Percentiles rank a stretch among this genome's conserved stretches.
These are phyloP conservation scores for Ascochyta koolunga DNA, from an alignment of 2,329 filamentous ascomycete genomes.

Conservation along the genomic window DNA sequence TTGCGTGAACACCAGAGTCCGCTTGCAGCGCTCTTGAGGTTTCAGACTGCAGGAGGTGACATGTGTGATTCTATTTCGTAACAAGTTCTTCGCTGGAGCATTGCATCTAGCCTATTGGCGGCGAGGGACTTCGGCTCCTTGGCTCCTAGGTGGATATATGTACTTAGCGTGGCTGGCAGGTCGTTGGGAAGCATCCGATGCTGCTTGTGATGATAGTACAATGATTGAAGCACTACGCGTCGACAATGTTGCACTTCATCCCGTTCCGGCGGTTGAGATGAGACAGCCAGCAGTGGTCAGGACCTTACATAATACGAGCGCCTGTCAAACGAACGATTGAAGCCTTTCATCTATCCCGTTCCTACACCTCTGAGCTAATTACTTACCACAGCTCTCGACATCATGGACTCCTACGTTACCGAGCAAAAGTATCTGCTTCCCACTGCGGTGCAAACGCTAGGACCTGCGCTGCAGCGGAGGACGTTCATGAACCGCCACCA, in stretches of 20 bases:
- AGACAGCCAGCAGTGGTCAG: constrained; percentile 7
- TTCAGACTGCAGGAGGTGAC: too few relatives aligned
- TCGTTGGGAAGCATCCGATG: neutral
- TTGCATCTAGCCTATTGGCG: too few relatives aligned
- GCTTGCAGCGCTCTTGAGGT: neutral
- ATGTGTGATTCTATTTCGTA: too few relatives aligned
- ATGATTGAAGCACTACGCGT: neutral
- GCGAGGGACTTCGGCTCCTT: too few relatives aligned
- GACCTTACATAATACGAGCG: neutral
- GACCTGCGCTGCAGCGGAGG: neutral
- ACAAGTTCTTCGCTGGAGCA: too few relatives aligned
- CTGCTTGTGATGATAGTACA: neutral
- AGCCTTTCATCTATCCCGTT: neutral
- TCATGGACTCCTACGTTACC: neutral
- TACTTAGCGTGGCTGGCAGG: too few relatives aligned
- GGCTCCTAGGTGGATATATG: too few relatives aligned
- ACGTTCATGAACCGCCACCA: neutral
- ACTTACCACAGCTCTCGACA: neutral
- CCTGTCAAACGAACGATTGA: too few relatives aligned
- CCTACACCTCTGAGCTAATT: too few relatives aligned
- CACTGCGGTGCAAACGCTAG: neutral
- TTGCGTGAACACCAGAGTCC: neutral
- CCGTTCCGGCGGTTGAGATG: neutral
- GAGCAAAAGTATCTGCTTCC: constrained; percentile 15
- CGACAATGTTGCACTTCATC: neutral